Percentiles rank a stretch among this genome's conserved stretches.
Conservation (phyloP, 164 flowering plant species). For the Vitis rotundifolia region DNA sequence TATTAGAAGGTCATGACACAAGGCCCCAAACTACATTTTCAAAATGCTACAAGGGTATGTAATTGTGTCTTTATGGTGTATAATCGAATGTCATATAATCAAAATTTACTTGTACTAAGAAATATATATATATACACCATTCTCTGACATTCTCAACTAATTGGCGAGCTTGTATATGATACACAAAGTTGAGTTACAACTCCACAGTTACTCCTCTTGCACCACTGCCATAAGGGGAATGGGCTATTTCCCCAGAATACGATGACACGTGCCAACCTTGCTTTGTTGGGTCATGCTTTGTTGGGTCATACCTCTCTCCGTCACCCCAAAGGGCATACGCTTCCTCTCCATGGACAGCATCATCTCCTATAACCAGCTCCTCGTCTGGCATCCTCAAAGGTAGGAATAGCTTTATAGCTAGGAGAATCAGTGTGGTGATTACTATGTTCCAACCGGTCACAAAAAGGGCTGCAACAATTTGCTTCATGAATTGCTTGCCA, state of each 20-base stretch:
- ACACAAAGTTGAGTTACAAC: slow-evolving; percentile 19
- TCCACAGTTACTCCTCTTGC: slow-evolving; percentile 54
- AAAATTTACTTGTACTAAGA: too few relatives aligned
- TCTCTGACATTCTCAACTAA: too few relatives aligned
- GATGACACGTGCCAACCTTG: slow-evolving; percentile 24
- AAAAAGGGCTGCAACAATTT: slow-evolving; percentile 52
- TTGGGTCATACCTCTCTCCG: slow-evolving; percentile 56
- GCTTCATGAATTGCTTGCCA: slow-evolving; percentile 45
- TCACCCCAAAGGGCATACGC: slow-evolving; percentile 66
- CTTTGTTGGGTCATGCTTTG: slow-evolving; percentile 40
- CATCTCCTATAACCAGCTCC: slow-evolving; percentile 46
- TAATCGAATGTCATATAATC: too few relatives aligned
- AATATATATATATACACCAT: too few relatives aligned
- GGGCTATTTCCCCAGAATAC: slow-evolving; percentile 13
- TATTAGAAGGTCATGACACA: too few relatives aligned
- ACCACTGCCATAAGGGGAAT: slow-evolving; percentile 32
- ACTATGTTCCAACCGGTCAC: slow-evolving; percentile 55
- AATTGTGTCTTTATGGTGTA: too few relatives aligned
- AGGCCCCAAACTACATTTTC: too few relatives aligned
- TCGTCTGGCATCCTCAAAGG: slow-evolving; percentile 51
- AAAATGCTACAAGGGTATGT: too few relatives aligned
- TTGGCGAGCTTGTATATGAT: too few relatives aligned
- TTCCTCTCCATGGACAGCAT: slow-evolving; percentile 61
- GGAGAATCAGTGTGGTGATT: slow-evolving; percentile 39
- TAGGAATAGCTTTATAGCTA: slow-evolving; percentile 35